Evolutionary conservation across 768 basidiomycete genomes (phyloP).

Genomic region (Collybiopsis luxurians): DNA sequence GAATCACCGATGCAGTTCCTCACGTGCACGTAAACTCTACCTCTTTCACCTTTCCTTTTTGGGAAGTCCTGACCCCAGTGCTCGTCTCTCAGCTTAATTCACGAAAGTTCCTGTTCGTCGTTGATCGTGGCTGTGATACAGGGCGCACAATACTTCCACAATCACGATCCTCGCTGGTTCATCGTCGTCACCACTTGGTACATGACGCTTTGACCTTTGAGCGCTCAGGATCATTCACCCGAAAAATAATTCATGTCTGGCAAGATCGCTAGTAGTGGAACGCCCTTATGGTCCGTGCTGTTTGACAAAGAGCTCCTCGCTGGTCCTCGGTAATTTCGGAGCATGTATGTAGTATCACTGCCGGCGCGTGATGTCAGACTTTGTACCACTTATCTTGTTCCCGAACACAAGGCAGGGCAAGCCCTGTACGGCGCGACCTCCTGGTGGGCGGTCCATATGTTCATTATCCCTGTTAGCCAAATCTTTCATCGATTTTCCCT

Average conservation of each 20-base stretch:
- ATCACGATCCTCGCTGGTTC: background rate
- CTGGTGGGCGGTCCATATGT: slow-evolving; percentile 1
- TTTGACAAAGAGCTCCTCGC: background rate
- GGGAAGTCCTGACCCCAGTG: slow-evolving; percentile 32
- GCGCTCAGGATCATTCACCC: too few species aligned
- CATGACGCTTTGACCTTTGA: too few species aligned
- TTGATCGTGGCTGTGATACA: slow-evolving; percentile 21
- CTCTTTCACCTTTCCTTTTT: slow-evolving; percentile 32
- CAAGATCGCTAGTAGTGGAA: too few species aligned
- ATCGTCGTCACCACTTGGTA: background rate
- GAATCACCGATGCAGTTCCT: slow-evolving; percentile 19
- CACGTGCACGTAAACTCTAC: slow-evolving; percentile 20
- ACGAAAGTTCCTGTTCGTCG: slow-evolving; percentile 7
- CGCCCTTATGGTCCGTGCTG: slow-evolving; percentile 1
- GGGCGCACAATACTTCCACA: too few species aligned
- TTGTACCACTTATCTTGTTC: background rate
- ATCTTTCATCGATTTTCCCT: background rate
- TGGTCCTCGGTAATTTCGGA: slow-evolving; percentile 6
- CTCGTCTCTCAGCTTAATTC: slow-evolving; percentile 10
- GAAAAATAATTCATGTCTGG: background rate
- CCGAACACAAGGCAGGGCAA: background rate
- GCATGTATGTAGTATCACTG: background rate
- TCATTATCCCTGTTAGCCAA: too few species aligned
- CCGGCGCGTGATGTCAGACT: slow-evolving; percentile 2
- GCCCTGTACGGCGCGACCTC: slow-evolving; percentile 1